These are phyloP conservation scores for Skeletonema potamos DNA, from an alignment of 108 stramenopile genomes.

Conservation along the genomic window DNA sequence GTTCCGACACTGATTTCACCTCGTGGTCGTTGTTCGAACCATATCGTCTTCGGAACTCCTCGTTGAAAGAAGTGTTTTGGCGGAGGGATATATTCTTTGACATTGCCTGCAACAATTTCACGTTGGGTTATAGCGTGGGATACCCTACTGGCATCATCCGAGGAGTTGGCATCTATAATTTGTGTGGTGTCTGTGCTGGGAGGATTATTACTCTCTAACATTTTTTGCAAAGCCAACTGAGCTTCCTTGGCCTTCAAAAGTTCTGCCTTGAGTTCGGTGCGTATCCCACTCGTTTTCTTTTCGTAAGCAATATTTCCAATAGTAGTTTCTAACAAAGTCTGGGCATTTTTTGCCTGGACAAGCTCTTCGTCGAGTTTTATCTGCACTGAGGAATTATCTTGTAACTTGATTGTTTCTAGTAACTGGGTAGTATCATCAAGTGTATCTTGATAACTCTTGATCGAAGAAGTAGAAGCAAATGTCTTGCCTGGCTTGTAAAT, in stretches of 20 bases:
- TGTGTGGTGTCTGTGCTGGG: not conserved
- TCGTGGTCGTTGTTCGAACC: too few species aligned
- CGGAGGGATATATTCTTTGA: constrained; percentile 52
- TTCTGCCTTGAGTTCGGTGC: constrained; percentile 6
- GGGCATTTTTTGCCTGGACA: constrained; percentile 22
- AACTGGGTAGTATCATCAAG: not conserved
- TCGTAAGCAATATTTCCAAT: not conserved
- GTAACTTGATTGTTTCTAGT: not conserved
- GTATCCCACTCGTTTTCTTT: not conserved
- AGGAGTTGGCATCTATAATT: not conserved
- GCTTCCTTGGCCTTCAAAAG: constrained; percentile 11
- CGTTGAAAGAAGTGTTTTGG: constrained; percentile 19
- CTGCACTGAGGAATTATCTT: constrained; percentile 14
- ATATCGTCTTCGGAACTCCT: constrained; percentile 27
- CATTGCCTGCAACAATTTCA: constrained; percentile 31
- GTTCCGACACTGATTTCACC: too few species aligned
- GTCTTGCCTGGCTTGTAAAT: not conserved
- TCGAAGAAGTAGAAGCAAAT: not conserved
- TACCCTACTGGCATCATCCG: not conserved
- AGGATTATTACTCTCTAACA: constrained; percentile 20
- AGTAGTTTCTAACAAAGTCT: constrained; percentile 4
- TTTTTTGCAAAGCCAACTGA: constrained; percentile 11
- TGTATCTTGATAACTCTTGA: not conserved
- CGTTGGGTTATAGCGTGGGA: constrained; percentile 44
- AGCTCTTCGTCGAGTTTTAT: constrained; percentile 25